These are phyloP conservation scores for Hanseniaspora mollemarum DNA, from an alignment of 805 yeast species.

Conservation along the genomic window DNA sequence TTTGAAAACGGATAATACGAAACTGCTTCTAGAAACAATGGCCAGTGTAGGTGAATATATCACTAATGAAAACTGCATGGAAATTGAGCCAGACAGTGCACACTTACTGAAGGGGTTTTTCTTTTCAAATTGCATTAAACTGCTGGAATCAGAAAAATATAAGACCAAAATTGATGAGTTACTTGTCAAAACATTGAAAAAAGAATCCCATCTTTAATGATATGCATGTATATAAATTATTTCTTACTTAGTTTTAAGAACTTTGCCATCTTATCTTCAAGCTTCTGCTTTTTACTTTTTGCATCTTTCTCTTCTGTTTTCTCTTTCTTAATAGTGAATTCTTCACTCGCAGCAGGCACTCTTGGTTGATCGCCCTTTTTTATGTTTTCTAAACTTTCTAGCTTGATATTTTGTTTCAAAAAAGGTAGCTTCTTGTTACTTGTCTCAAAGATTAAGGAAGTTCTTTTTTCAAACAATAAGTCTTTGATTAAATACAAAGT, in stretches of 20 bases:
- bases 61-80: background rate
- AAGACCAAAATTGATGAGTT: background rate
- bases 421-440: conserved; percentile 22
- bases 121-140: background rate
- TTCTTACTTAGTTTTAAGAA: conserved; percentile 35
- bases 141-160: background rate
- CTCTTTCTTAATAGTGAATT: no score
- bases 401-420: conserved; percentile 24
- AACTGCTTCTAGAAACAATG: background rate
- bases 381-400: background rate
- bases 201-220: no score
- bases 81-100: background rate
- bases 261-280: conserved; percentile 28
- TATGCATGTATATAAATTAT: conserved; percentile 17
- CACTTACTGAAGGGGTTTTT: background rate
- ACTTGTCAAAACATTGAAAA: conserved; percentile 1
- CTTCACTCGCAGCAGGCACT: no score
- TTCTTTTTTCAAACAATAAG: conserved; percentile 38
- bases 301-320: background rate
- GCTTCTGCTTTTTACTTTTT: conserved; percentile 15
- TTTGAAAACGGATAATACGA: background rate
- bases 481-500: conserved; percentile 30
- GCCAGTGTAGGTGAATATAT: background rate
- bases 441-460: conserved; percentile 33
- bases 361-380: background rate